A percentile compares a stretch with the other conserved stretches of the same genome.
phyloP scores from a whole-genome alignment of 805 yeast species.

The Ogataea saltuana region DNA sequence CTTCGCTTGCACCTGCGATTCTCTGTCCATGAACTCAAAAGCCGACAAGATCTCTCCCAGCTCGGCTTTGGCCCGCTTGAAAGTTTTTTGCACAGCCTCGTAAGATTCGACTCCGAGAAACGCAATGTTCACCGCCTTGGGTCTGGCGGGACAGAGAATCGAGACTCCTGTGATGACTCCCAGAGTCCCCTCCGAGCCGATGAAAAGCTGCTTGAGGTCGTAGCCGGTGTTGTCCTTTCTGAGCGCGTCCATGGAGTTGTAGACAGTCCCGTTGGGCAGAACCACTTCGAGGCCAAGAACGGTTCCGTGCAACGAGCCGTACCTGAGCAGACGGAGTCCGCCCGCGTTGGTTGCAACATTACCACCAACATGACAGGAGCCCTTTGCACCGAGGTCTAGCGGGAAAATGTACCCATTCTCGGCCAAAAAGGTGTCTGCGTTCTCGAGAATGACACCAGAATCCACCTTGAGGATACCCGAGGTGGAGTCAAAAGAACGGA shows the following conservation, averaged over 20 bases:
- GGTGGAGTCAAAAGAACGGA: conserved; percentile 77
- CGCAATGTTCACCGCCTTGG: conserved; percentile 83
- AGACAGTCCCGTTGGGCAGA: conserved; percentile 83
- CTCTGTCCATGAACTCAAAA: conserved; percentile 88
- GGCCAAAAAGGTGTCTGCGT: conserved; percentile 74
- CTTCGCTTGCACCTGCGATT: conserved; percentile 64
- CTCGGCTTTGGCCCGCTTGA: conserved; percentile 74
- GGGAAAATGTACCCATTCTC: conserved; percentile 92
- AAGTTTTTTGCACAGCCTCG: conserved; percentile 81
- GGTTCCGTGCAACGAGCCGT: conserved; percentile 90
- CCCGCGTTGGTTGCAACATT: conserved; percentile 96
- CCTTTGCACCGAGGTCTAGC: conserved; percentile 92
- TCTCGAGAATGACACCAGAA: conserved; percentile 87
- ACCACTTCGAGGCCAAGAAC: conserved; percentile 92
- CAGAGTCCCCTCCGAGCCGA: conserved; percentile 91
- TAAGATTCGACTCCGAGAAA: conserved; percentile 79
- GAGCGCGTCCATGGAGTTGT: conserved; percentile 77
- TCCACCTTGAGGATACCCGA: conserved; percentile 88
- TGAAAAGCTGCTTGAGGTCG: conserved; percentile 87
- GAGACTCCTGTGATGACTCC: conserved; percentile 92
- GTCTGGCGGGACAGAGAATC: conserved; percentile 85
- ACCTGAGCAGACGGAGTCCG: conserved; percentile 81
- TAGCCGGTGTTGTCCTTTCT: conserved; percentile 96
- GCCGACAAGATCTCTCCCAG: conserved; percentile 87
- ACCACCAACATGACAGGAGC: conserved; percentile 95